These are phyloP conservation scores for Crithidia mellificae DNA, from an alignment of 208 protist species.

Conservation along the genomic window DNA sequence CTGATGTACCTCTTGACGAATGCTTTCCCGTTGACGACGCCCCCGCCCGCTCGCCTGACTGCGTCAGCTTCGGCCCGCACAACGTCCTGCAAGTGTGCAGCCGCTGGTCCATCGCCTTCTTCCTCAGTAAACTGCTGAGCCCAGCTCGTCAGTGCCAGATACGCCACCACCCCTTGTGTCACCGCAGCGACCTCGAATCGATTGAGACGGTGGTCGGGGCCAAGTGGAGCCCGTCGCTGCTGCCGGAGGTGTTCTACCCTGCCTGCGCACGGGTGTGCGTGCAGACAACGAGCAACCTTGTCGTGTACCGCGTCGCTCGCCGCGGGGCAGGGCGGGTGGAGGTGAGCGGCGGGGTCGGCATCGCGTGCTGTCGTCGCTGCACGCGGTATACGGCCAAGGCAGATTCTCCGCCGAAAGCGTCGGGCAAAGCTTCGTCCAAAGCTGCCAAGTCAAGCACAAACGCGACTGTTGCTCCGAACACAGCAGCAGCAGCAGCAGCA, in stretches of 20 bases:
- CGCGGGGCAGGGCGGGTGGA: conserved; percentile 23
- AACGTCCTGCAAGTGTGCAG: conserved; percentile 79
- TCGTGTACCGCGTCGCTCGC: conserved; percentile 76
- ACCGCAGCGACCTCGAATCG: conserved; percentile 28
- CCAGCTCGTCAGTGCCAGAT: conserved; percentile 36
- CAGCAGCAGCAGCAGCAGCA: background rate
- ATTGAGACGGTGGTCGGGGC: conserved; percentile 50
- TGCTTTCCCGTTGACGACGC: conserved; percentile 48
- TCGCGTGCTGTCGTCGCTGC: conserved; percentile 28
- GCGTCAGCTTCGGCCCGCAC: conserved; percentile 75
- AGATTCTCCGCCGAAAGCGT: too few species aligned
- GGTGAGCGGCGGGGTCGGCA: conserved; percentile 45
- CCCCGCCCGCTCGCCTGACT: conserved; percentile 44
- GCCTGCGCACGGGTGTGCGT: conserved; percentile 65
- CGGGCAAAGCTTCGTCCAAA: too few species aligned
- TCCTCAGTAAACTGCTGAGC: conserved; percentile 40
- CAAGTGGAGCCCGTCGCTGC: conserved; percentile 59
- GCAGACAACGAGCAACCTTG: conserved; percentile 55
- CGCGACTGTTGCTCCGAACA: too few species aligned
- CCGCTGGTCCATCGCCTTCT: conserved; percentile 59
- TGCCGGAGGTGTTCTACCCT: conserved; percentile 65
- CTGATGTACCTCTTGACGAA: conserved; percentile 25
- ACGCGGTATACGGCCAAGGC: too few species aligned
- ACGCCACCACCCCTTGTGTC: conserved; percentile 37
- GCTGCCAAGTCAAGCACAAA: too few species aligned